Base-by-base conservation (phyloP, 108 stramenopile species). In the Poteriospumella lacustris region DNA sequence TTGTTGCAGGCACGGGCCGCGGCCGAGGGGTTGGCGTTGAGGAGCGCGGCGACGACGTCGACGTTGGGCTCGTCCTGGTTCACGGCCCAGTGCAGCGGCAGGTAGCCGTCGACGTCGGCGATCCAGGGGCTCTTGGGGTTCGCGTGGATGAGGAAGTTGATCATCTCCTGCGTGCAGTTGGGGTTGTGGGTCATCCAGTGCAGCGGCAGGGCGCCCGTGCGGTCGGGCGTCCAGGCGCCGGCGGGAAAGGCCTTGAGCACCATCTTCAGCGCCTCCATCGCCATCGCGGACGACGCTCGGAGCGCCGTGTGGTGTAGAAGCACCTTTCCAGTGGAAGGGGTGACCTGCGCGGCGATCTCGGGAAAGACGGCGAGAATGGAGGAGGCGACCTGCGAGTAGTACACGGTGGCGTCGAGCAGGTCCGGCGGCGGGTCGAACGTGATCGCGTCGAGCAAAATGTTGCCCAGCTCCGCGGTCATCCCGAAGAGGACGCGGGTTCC, bases 1-100 rank as follows among this genome's bases (percentile, higher is more conserved):
- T 44, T 52, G 5, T n/a, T 29, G 42, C 44, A 73, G 5, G 70
- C 44, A 5, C 33, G 26, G 41, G 70, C 5, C 28, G 70, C 70
- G 15, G 70, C 70, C 9, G 43, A 44, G 33, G 70, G 24, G 41
- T 73, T 52, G 5, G 44, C 43, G 5, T 5, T 24, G 26, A 73
- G 12, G 9, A 73, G 24, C 15, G 44, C 31, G 26, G 43, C 44
- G 5, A 73, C 70, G 26, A 73, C 70, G 42, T 56, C 47, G 9
- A 73, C 28, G 33, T 52, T 56, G 36, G 70, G 70, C 9, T n/a
- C 28, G 31, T 44, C 43, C 42, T 73, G 70, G 41, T 73, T 73
- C 9, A 73, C 70, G 28, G 70, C 70, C 70, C 70, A 73, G 31
- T 73, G 70, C 15, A 73, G 70, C 3, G 70, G 70, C 31, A 73